Percentiles rank a stretch among this genome's conserved stretches.
Evolutionary conservation across 2,329 filamentous ascomycete genomes (phyloP).

Genomic region (Clonostachys sp.): DNA sequence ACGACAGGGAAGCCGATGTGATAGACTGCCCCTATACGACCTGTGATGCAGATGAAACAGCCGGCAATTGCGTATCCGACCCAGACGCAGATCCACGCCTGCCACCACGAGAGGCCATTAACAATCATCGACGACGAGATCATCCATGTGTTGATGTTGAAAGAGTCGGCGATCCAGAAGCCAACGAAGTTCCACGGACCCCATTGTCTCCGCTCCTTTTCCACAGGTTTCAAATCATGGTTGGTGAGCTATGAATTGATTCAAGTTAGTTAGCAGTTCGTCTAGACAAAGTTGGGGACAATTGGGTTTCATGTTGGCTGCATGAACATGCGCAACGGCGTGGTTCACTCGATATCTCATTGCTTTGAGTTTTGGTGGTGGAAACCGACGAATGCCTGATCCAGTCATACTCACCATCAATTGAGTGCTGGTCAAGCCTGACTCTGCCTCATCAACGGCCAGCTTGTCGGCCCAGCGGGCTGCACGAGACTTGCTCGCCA

Average conservation of each 20-base stretch:
- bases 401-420: conserved; percentile 56
- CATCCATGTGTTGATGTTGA: conserved; percentile 95
- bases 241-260: conserved; percentile 67
- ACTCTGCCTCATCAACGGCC: conserved; percentile 64
- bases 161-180: conserved; percentile 81
- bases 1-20: conserved; percentile 88
- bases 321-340: background rate
- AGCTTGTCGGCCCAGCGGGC: conserved; percentile 51
- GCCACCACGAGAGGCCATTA: conserved; percentile 81
- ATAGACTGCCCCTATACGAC: conserved; percentile 80
- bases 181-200: conserved; percentile 82
- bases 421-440: conserved; percentile 72
- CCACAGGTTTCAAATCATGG: conserved; percentile 76
- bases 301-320: background rate
- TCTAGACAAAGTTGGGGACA: background rate
- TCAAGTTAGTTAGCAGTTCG: background rate
- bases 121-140: conserved; percentile 81
- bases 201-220: conserved; percentile 78
- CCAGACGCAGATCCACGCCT: conserved; percentile 86
- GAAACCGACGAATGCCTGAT: background rate
- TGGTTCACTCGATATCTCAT: background rate
- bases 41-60: conserved; percentile 71
- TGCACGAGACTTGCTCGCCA: conserved; percentile 27
- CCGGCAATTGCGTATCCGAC: conserved; percentile 76
- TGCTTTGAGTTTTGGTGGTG: background rate